phyloP scores from a whole-genome alignment of 768 basidiomycete species.

The Tephrocybe rancida region DNA sequence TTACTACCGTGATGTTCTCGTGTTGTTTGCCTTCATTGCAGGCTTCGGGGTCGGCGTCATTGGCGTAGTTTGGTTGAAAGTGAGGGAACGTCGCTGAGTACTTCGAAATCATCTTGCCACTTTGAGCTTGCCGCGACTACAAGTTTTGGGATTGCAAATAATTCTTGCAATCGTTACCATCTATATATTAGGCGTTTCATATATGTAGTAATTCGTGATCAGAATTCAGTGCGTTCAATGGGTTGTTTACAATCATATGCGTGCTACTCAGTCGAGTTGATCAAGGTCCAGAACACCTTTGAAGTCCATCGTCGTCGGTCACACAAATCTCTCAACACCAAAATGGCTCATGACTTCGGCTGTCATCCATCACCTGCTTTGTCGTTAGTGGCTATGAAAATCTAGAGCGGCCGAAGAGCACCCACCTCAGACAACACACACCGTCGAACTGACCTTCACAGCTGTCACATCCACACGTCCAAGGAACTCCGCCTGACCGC shows the following conservation, averaged over 20 bases:
- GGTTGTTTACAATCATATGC: no score
- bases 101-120: not conserved
- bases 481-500: conserved; percentile 22
- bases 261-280: no score
- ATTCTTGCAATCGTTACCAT: not conserved
- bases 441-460: conserved; percentile 21
- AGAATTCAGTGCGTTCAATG: no score
- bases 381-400: no score
- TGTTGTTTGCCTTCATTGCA: conserved; percentile 83
- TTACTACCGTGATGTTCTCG: conserved; percentile 90
- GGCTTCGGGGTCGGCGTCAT: conserved; percentile 79
- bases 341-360: no score
- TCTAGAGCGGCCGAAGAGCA: no score
- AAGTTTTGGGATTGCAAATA: not conserved
- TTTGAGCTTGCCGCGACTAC: not conserved
- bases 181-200: no score
- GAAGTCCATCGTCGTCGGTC: no score
- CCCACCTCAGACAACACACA: conserved; percentile 23
- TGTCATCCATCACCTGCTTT: no score
- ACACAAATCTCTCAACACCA: no score
- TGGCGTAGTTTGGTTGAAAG: conserved; percentile 72
- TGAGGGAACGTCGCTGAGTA: conserved; percentile 71
- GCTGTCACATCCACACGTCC: conserved; percentile 27
- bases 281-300: no score
- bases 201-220: no score